A percentile compares a stretch with the other conserved stretches of the same genome.
Evolutionary conservation across 108 stramenopile species (phyloP).

Genomic region (Cylindrotheca closterium): DNA sequence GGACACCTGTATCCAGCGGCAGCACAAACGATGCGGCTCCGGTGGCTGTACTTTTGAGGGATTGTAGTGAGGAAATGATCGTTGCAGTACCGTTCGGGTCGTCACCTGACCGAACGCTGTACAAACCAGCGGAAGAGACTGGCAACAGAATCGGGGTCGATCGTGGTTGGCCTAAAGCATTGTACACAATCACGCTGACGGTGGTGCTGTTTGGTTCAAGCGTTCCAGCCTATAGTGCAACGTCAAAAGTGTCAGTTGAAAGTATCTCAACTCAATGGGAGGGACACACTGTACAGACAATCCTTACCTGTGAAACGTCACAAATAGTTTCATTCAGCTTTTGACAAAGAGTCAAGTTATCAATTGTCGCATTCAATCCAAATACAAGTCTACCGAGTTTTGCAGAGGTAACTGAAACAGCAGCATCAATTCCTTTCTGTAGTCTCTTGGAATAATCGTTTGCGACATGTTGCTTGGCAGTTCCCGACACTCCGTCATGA

Average conservation of each 20-base stretch:
- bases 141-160: conserved; percentile 62
- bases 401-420: conserved; percentile 39
- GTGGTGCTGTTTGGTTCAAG: conserved; percentile 10
- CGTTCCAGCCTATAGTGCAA: conserved; percentile 7
- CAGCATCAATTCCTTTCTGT: conserved; percentile 55
- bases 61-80: background rate
- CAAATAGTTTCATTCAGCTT: conserved; percentile 87
- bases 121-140: conserved; percentile 27
- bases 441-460: conserved; percentile 84
- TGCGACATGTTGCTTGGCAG: conserved; percentile 84
- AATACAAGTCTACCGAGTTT: conserved; percentile 34
- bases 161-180: conserved; percentile 56
- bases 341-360: conserved; percentile 62
- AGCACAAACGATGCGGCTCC: conserved; percentile 10
- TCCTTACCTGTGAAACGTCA: conserved; percentile 41
- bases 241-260: no score
- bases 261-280: no score
- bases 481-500: conserved; percentile 89
- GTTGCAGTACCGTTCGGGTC: background rate
- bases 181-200: conserved; percentile 79
- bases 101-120: conserved; percentile 8
- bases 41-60: background rate
- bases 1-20: conserved; percentile 4
- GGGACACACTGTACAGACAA: no score
- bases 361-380: conserved; percentile 7